Conservation (phyloP, 768 basidiomycete species). For the Suillus variegatus region DNA sequence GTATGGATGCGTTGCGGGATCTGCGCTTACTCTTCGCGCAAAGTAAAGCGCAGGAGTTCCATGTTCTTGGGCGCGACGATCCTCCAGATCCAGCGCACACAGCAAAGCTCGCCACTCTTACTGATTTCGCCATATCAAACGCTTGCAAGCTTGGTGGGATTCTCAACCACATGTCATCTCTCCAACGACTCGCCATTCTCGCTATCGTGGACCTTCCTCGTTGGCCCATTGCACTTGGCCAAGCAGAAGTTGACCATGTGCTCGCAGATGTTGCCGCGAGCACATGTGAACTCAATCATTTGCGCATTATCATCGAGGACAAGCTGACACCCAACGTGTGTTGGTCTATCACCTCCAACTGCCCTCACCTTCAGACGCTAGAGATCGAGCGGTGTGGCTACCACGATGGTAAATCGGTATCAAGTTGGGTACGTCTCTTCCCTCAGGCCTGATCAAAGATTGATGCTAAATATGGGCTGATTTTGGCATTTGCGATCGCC, state of each 20-base stretch:
- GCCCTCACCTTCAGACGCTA: constrained; percentile 33
- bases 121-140: constrained; percentile 38
- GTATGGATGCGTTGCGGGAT: constrained; percentile 32
- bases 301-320: constrained; percentile 38
- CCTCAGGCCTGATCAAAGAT: constrained; percentile 16
- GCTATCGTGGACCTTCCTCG: constrained; percentile 37
- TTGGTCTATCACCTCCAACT: constrained; percentile 26
- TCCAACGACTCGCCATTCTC: constrained; percentile 31
- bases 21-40: constrained; percentile 35
- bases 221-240: constrained; percentile 36
- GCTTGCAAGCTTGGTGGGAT: constrained; percentile 32
- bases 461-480: constrained; percentile 22
- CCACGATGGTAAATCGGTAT: constrained; percentile 38
- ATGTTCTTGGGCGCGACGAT: constrained; percentile 24
- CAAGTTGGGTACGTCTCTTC: constrained; percentile 34
- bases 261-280: constrained; percentile 31
- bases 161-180: constrained; percentile 30
- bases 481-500: constrained; percentile 28
- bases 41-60: constrained; percentile 25
- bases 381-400: constrained; percentile 38
- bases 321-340: constrained; percentile 35
- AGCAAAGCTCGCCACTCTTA: constrained; percentile 33
- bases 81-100: constrained; percentile 22
- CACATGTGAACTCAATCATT: constrained; percentile 33
- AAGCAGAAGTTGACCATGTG: constrained; percentile 32